Base-by-base conservation (phyloP, 2,329 filamentous ascomycete genomes). In the Diplodia intermedia region DNA sequence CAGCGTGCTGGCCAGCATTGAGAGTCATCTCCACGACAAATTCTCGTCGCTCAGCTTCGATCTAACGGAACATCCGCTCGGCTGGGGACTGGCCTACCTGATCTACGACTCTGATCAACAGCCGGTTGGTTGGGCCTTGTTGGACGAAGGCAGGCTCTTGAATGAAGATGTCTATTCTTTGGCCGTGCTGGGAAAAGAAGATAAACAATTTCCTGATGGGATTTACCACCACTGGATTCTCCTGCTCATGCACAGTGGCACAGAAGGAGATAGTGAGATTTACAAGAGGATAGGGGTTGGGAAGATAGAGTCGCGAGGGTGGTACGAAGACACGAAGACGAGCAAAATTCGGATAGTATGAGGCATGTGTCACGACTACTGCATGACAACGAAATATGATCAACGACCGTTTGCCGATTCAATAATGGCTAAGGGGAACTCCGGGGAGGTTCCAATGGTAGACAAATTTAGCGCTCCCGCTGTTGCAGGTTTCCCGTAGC, bases 251-350 rank as follows among this genome's bases (percentile, higher is more conserved):
- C 55, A 20, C 53, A 67, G 53, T 38, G 40, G 38, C 1, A 50
- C 12, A 14, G 38, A 43, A n/a, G 47, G 36, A 12, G 38, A 36
- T 33, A 18, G 9, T 29, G 61, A 69, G 11, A 38, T 55, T 8
- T 72, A 70, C 40, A 53, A 68, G 47, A 56, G 72, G 15, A 50
- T 73, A 15, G 72, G 72, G 14, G 69, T 70, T 40, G 72, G 71
- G 8, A 69, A 65, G 15, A 57, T 71, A 15, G 57, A 66, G 14
- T 56, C 52, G n/a, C 47, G 29, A 23, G 50, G 54, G 3, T 69
- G 69, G 70, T 70, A 69, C 49, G 57, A 33, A 14, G 68, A 71
- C 12, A 29, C 66, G 15, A 33, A 33, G 33, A 52, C 11, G 40
- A 60, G 31, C 23, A 20, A 18, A 12, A 12, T 60, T 29, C 29